Evolutionary conservation across 2,329 filamentous ascomycete genomes (phyloP), one percentile per base, ranked within the genome.

Genomic region (Madurella fahalii): DNA sequence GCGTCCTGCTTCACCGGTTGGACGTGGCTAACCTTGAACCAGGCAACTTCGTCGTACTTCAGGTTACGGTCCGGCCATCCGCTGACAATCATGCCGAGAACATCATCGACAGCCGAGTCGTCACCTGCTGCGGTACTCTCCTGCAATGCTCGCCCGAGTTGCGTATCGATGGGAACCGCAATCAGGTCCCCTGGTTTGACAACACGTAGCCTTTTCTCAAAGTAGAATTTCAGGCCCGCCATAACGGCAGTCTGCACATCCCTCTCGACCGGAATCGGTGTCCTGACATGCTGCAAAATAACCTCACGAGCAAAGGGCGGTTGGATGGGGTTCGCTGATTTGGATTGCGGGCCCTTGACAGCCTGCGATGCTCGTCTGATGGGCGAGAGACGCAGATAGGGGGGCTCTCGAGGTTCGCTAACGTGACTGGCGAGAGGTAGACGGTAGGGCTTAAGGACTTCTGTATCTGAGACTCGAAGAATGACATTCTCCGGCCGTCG

Each of bases 11-110:
- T 83, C 66, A 75, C 75, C 5, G 79, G 73, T 52, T 77, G 77
- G 50, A 95, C 85, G 56, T 90, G 87, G 40, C 87, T 87, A 40
- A 99, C 87, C 60, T 86, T 89, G 76, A 96, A 97, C 94, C 94
- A 99, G 8, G 90, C 92, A 17, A 95, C 88, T 31, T 77, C 81
- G 69, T 80, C 83, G 61, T 72, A 75, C 50, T 68, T 63, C 60
- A 74, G 53, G 60, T 68, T 40, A 54, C 61, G 54, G 17, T 65
- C 60, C 3, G 58, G 50, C 58, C 58, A 31, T 59, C 73, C 64
- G 43, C 68, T 69, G 8, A 72, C 80, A 31, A 81, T 79, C 58
- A 83, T 71, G 1, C 78, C 75, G 64, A 81, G 74, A 51, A 77
- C 79, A 58, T 96, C 91, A 54, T 95, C 90, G 32, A 93, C 84